These are phyloP conservation scores for Echria macrotheca DNA, from an alignment of 495 filamentous ascomycete genomes.

Conservation along the genomic window DNA sequence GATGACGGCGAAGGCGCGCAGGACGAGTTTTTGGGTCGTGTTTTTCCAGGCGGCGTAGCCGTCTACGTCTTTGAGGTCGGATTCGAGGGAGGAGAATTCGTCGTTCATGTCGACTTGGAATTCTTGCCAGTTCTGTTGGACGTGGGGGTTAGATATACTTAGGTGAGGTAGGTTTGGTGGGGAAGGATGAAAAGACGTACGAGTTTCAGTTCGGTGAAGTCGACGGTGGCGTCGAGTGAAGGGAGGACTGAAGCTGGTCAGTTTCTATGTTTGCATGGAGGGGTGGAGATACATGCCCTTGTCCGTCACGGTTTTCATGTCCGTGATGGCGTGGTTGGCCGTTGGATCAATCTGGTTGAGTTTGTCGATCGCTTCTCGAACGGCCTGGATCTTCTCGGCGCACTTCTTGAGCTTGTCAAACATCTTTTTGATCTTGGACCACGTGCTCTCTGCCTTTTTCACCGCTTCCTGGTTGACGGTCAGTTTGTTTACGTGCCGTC, in stretches of 20 bases:
- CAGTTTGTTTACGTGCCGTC: no score
- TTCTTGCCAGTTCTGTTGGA: background rate
- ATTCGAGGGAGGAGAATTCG: background rate
- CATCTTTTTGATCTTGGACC: background rate
- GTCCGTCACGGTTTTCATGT: background rate
- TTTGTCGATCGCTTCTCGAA: background rate
- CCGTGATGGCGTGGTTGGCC: background rate
- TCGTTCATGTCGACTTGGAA: slow-evolving; percentile 1
- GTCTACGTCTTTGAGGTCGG: background rate
- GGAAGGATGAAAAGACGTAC: background rate
- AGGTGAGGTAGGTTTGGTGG: background rate
- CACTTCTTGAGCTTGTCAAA: background rate
- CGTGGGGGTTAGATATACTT: background rate
- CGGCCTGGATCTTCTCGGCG: background rate
- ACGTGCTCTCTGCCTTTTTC: background rate
- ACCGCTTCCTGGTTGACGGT: background rate
- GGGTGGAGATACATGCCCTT: background rate
- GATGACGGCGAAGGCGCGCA: background rate
- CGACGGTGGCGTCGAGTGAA: background rate
- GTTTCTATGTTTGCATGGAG: background rate
- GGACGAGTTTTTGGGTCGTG: background rate
- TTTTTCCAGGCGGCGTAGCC: background rate
- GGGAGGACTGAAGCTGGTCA: background rate
- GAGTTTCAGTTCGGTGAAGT: background rate
- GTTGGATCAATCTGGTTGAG: background rate